These are phyloP conservation scores for Candida pseudoviswanathii DNA, from an alignment of 1,139 yeast genomes.

Conservation along the genomic window DNA sequence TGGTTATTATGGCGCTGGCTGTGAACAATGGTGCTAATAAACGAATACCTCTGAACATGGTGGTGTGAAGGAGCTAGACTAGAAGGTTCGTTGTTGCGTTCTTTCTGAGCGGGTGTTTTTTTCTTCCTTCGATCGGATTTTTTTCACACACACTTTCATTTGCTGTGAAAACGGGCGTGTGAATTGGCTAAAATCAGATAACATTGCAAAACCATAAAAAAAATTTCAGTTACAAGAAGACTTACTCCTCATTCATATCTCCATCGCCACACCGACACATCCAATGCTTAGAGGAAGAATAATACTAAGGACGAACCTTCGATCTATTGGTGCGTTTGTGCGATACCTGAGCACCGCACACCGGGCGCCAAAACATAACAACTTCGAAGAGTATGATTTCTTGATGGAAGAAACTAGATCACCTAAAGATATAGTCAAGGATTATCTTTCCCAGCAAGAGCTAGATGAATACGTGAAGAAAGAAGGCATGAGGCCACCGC, in stretches of 20 bases:
- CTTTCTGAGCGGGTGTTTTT: neutral
- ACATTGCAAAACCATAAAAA: constrained; percentile 2
- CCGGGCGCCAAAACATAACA: neutral
- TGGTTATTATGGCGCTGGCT: constrained; percentile 11
- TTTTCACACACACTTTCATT: constrained; percentile 3
- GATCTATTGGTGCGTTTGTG: neutral
- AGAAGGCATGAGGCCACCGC: constrained; percentile 7
- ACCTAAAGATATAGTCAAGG: constrained; percentile 7
- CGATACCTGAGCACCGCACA: neutral
- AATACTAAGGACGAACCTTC: constrained; percentile 1
- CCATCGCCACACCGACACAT: neutral
- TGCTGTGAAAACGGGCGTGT: constrained; percentile 3
- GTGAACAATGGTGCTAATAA: constrained; percentile 13
- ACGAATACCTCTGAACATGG: constrained; percentile 15
- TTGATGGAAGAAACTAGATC: constrained; percentile 8
- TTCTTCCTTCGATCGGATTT: neutral
- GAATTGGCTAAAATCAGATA: neutral
- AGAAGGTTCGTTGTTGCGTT: too few species aligned
- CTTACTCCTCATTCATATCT: neutral
- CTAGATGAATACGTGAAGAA: neutral
- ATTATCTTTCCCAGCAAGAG: constrained; percentile 8
- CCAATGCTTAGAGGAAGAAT: neutral
- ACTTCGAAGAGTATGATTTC: constrained; percentile 10
- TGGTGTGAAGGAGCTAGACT: neutral
- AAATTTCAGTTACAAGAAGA: neutral